These are phyloP conservation scores for Paracorniculantispora psalliotae DNA, from an alignment of 2,329 filamentous ascomycete species.

Conservation along the genomic window DNA sequence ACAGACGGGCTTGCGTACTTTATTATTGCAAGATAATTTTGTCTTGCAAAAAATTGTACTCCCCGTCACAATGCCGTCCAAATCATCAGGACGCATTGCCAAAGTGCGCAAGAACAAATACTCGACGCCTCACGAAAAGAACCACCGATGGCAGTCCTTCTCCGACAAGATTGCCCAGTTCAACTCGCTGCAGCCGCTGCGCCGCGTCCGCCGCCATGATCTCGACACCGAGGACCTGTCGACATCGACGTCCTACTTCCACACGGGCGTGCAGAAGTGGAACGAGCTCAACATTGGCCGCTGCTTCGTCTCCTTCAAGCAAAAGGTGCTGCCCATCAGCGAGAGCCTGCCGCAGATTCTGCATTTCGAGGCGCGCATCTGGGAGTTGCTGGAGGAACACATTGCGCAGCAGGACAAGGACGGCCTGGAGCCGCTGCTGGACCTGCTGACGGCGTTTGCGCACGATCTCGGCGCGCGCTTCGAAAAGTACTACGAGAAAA, in stretches of 20 bases:
- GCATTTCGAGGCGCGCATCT: slow-evolving; percentile 82
- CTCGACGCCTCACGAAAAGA: slow-evolving; percentile 69
- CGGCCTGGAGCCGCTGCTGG: slow-evolving; percentile 79
- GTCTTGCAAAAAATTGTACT: slow-evolving; percentile 15
- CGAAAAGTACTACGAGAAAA: slow-evolving; percentile 77
- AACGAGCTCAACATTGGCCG: slow-evolving; percentile 84
- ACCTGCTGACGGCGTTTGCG: slow-evolving; percentile 88
- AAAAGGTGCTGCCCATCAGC: slow-evolving; percentile 69
- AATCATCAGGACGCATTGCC: slow-evolving; percentile 60
- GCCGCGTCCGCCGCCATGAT: slow-evolving; percentile 78
- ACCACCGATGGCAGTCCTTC: slow-evolving; percentile 89
- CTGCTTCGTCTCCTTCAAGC: slow-evolving; percentile 71
- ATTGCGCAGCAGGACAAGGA: slow-evolving; percentile 74
- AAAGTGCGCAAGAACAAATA: slow-evolving; percentile 67
- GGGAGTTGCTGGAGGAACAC: slow-evolving; percentile 68
- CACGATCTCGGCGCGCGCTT: slow-evolving; percentile 85
- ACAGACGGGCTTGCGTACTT: slow-evolving; percentile 7
- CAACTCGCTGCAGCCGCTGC: slow-evolving; percentile 84
- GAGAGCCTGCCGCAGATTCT: slow-evolving; percentile 90
- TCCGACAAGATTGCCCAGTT: slow-evolving; percentile 84
- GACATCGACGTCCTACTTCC: slow-evolving; percentile 80
- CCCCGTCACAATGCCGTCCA: slow-evolving; percentile 52
- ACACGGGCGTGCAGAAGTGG: slow-evolving; percentile 81
- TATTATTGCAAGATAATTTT: slow-evolving; percentile 21
- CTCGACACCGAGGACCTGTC: slow-evolving; percentile 74